A percentile compares a stretch with the other conserved stretches of the same genome.
These are phyloP conservation scores for Pyricularia pennisetigena DNA, from an alignment of 2,329 filamentous ascomycete species.

Conservation along the genomic window DNA sequence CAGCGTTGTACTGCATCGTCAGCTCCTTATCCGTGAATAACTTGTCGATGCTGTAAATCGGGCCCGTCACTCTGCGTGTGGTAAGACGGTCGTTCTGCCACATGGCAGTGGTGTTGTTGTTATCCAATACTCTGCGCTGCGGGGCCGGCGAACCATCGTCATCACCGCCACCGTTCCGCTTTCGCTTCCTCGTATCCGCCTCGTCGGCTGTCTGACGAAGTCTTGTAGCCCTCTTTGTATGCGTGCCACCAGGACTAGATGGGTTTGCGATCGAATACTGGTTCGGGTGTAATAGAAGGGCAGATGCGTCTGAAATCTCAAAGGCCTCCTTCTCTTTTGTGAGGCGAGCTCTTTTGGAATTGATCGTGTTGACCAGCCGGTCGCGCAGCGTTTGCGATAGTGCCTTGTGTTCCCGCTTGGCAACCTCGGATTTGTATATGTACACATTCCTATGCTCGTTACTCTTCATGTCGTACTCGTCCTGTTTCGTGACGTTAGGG, in stretches of 20 bases:
- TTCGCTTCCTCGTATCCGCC: constrained; percentile 50
- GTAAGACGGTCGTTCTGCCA: constrained; percentile 53
- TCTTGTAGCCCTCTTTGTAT: constrained; percentile 53
- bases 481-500: constrained; percentile 26
- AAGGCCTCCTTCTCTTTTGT: constrained; percentile 58
- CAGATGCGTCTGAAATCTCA: constrained; percentile 57
- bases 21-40: constrained; percentile 63
- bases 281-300: constrained; percentile 55
- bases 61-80: constrained; percentile 44
- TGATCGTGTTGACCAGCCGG: constrained; percentile 56
- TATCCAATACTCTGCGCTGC: constrained; percentile 43
- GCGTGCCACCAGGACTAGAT: constrained; percentile 51
- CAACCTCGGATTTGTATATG: constrained; percentile 52
- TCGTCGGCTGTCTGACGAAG: constrained; percentile 53
- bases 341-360: constrained; percentile 53
- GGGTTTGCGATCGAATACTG: constrained; percentile 59
- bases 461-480: constrained; percentile 53
- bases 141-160: constrained; percentile 56
- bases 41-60: constrained; percentile 58
- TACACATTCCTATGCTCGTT: constrained; percentile 50
- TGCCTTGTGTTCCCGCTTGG: constrained; percentile 49
- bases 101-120: constrained; percentile 47
- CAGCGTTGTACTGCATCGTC: constrained; percentile 52
- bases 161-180: constrained; percentile 44
- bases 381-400: constrained; percentile 53